Evolutionary conservation across 768 basidiomycete genomes (phyloP).

Genomic region (Pleurotus giganteus): DNA sequence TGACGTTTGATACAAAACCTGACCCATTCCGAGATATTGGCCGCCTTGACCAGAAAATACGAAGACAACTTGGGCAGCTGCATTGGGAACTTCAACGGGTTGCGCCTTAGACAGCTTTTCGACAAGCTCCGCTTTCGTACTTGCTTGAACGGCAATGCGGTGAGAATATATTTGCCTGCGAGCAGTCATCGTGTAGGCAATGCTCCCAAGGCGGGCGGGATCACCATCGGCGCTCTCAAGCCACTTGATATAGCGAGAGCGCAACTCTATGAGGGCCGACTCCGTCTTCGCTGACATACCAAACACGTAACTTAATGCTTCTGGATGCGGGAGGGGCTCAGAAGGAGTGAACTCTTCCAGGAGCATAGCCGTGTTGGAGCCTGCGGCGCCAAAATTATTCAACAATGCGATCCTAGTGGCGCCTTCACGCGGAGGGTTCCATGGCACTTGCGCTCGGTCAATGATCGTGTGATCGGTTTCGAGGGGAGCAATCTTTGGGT

Average conservation of each 20-base stretch:
- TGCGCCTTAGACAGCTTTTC: conserved; percentile 37
- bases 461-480: conserved; percentile 49
- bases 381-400: conserved; percentile 79
- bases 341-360: conserved; percentile 48
- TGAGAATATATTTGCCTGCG: conserved; percentile 55
- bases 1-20: conserved; percentile 47
- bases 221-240: conserved; percentile 31
- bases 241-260: conserved; percentile 44
- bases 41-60: conserved; percentile 76
- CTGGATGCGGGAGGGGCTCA: not conserved
- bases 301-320: conserved; percentile 37
- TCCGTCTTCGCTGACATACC: conserved; percentile 63
- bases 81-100: conserved; percentile 25
- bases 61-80: conserved; percentile 44
- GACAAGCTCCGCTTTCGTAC: conserved; percentile 42
- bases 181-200: conserved; percentile 68
- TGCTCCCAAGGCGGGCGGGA: conserved; percentile 36
- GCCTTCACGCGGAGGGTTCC: conserved; percentile 36
- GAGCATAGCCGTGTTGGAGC: conserved; percentile 63
- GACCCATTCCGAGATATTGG: conserved; percentile 67
- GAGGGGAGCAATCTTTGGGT: conserved; percentile 51
- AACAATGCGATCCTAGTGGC: conserved; percentile 52
- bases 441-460: conserved; percentile 33
- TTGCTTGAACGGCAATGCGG: conserved; percentile 50
- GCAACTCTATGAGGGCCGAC: conserved; percentile 44